A percentile compares a stretch with the other conserved stretches of the same genome.
Conservation (phyloP, 2,329 filamentous ascomycete genomes). For the Colletotrichum incanum region DNA sequence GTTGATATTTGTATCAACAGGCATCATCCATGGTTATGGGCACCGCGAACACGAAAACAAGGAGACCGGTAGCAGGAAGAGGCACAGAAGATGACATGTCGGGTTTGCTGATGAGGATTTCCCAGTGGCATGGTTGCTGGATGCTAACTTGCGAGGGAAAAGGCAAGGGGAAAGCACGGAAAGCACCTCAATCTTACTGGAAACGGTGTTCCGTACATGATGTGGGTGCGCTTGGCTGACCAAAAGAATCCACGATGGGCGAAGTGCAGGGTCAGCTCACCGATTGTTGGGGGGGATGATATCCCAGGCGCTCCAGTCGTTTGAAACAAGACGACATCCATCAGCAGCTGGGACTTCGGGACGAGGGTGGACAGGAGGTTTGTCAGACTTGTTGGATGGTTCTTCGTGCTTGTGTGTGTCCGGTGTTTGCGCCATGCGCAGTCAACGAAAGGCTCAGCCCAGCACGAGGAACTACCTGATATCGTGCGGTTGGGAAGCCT, state of each 20-base stretch:
- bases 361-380: not conserved
- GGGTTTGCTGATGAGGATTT: not conserved
- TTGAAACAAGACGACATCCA: not conserved
- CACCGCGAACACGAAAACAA: not conserved
- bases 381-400: not conserved
- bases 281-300: not conserved
- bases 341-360: not conserved
- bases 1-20: not conserved
- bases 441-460: not conserved
- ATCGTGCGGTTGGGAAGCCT: not conserved
- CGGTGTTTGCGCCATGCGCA: not conserved
- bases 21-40: not conserved
- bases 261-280: conserved; percentile 5
- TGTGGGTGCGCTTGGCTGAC: conserved; percentile 6
- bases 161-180: not conserved
- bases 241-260: not conserved
- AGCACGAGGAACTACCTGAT: not conserved
- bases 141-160: not conserved
- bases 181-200: not conserved
- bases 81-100: not conserved
- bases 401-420: not conserved
- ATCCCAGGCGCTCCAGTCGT: conserved; percentile 1
- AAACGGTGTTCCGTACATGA: conserved; percentile 5
- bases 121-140: not conserved
- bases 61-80: not conserved